These are phyloP conservation scores for Globisporangium echinulatum DNA, from an alignment of 352 stramenopile species.

Conservation along the genomic window DNA sequence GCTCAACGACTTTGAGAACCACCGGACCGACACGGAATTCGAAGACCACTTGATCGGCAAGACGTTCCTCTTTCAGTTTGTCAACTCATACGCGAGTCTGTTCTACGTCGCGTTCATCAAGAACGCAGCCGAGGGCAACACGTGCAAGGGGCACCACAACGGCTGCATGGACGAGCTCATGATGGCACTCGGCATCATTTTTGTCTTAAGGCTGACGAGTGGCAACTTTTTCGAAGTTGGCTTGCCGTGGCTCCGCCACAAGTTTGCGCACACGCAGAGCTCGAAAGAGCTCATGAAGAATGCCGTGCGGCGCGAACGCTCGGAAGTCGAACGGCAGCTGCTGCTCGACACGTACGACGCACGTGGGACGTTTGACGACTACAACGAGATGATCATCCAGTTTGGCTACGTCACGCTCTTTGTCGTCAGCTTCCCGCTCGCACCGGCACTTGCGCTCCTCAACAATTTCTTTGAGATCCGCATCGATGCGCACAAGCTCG, in stretches of 20 bases:
- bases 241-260: constrained; percentile 68
- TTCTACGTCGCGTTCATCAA: constrained; percentile 88
- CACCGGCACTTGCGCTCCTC: constrained; percentile 80
- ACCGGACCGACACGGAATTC: constrained; percentile 95
- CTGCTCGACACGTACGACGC: constrained; percentile 59
- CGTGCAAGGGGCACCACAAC: constrained; percentile 29
- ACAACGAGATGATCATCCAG: constrained; percentile 88
- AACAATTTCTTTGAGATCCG: constrained; percentile 93
- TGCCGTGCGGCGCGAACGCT: constrained; percentile 24
- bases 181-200: constrained; percentile 72
- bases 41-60: constrained; percentile 88
- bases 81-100: constrained; percentile 77
- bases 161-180: constrained; percentile 80
- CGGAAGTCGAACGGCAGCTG: constrained; percentile 55
- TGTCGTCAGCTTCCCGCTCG: constrained; percentile 89
- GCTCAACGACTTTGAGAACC: constrained; percentile 91
- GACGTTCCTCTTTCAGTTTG: constrained; percentile 80
- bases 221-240: constrained; percentile 77
- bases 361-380: constrained; percentile 78
- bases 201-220: constrained; percentile 56
- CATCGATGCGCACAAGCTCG: constrained; percentile 83
- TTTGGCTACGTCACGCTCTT: constrained; percentile 93
- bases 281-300: constrained; percentile 31
- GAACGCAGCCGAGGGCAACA: constrained; percentile 36
- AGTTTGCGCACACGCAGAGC: constrained; percentile 17